Evolutionary conservation across 2,329 filamentous ascomycete species (phyloP), one percentile per base, ranked within the genome.

Genomic region (Monosporascus sp.): DNA sequence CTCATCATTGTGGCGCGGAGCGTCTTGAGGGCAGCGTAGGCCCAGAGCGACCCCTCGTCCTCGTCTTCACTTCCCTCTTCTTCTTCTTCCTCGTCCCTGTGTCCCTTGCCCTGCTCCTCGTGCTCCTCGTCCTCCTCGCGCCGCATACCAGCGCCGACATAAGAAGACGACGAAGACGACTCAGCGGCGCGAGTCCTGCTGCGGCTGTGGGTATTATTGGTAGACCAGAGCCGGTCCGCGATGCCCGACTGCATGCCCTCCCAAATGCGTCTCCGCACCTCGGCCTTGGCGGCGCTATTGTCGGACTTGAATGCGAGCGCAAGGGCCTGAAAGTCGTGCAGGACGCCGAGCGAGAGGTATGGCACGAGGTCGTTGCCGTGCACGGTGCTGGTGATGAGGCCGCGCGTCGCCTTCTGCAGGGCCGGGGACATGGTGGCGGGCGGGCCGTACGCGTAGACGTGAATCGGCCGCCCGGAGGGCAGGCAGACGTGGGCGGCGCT

Each of bases 391-490:
- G 88, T 92, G 55, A 92, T 86, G 7, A 92, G 76, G 1, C 87
- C 88, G 15, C 85, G 78, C 0, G 88, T 91, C 11, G 85, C 84
- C 54, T 81, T 80, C 43, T 87, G 82, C 7, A 92, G 76, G 2
- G 84, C 81, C 0, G 85, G 77, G 0, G 86, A 89, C 79, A 91
- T 83, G 15, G 85, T 87, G 0, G 86, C 82, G 0, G 88, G 87
- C 2, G 88, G 84, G 0, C 88, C 88, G 65, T 90, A 92, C 6
- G 88, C 85, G 65, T 89, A 92, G 14, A 90, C 88, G 60, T 92
- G 88, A 20, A 91, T 87, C 3, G 86, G 84, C 0, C 88, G 80
- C 17, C 84, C 83, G 0, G 84, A 61, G 0, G 88, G 88, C 0
- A 91, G 75, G 18, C 75, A 77, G 35, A 83, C 68, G 18, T 72